Base-by-base conservation (phyloP, 2,329 filamentous ascomycete genomes). In the Trichoderma sp. region DNA sequence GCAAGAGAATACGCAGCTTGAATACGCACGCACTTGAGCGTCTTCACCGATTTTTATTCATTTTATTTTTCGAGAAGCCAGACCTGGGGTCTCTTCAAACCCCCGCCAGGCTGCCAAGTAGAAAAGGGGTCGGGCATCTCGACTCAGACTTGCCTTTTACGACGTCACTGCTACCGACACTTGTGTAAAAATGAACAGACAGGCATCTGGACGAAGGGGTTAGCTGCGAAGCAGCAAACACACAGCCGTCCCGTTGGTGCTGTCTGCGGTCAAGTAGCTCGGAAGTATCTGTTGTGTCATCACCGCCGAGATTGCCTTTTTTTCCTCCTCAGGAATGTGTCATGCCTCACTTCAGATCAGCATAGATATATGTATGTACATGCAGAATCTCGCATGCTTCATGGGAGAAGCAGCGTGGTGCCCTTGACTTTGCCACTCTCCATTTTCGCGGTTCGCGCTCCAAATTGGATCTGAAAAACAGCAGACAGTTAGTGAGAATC, bases 381-480 rank as follows among this genome's bases (percentile, higher is more conserved):
- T 26, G 14, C 52, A 11, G 28, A 59, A 51, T 37, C 70, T 65
- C 70, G 32, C 16, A 46, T 68, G 56, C 58, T 34, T 84, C 74
- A 85, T 18, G 81, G 80, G 16, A 73, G 73, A 70, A 90, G 83
- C 7, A 87, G 74, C 58, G 88, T 86, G 4, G 91, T 93, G 0
- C 91, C 91, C 74, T 91, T 93, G 14, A 86, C 86, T 74, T 83
- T 87, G 5, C 88, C 86, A 68, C 82, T 86, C 76, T 93, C 90
- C 89, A 95, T 94, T 81, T 94, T 96, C 16, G 92, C 92, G 4
- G 92, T 94, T 73, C 91, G 84, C 3, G 92, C 89, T 16, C 92
- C 92, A 75, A 96, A 96, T 79, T 96, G 92, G 69, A 94, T 94
- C 89, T 90, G 55, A 28, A 21, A 55, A 39, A 5, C 8, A 52